Evolutionary conservation across 352 stramenopile species (phyloP), one percentile per base, ranked within the genome.

Genomic region (Phytopythium sindhum): DNA sequence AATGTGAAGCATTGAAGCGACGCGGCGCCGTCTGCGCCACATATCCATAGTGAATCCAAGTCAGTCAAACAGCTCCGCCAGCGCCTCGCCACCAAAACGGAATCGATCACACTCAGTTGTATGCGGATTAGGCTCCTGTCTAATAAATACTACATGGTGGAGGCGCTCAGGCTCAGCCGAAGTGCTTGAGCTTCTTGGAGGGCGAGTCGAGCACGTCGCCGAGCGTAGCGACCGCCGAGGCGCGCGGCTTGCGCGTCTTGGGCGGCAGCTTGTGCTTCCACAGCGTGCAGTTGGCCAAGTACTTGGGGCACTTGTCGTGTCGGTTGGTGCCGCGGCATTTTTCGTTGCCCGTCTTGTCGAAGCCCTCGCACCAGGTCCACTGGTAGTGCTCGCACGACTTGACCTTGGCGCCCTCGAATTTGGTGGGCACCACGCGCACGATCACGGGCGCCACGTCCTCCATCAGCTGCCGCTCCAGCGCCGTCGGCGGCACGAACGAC

Each of bases 331-430:
- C 85, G 42, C 80, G 84, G 69, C 83, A 94, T 56, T 94, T 94
- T 60, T 92, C 85, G 61, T 94, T 94, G 45, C 81, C 78, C 26
- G 83, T 90, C 58, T 94, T 94, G 48, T 84, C 83, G 31, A 89
- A 94, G 4, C 85, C 85, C 72, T 94, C 85, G 66, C 85, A 94
- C 85, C 85, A 94, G 1, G 83, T 94, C 85, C 85, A 94, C 62
- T 92, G 85, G 60, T 92, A 94, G 63, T 94, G 85, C 56, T 94
- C 85, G 44, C 85, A 94, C 51, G 80, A 90, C 64, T 89, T 88
- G 58, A 94, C 84, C 66, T 94, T 94, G 63, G 68, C 66, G 41
- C 85, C 85, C 84, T 94, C 85, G 58, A 81, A 92, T 7, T 59
- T 58, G 0, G 74, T 81, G 0, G 85, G 85, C 12, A 94, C 85